phyloP scores from a whole-genome alignment of 768 basidiomycete genomes.

The Asterophora lycoperdoides region DNA sequence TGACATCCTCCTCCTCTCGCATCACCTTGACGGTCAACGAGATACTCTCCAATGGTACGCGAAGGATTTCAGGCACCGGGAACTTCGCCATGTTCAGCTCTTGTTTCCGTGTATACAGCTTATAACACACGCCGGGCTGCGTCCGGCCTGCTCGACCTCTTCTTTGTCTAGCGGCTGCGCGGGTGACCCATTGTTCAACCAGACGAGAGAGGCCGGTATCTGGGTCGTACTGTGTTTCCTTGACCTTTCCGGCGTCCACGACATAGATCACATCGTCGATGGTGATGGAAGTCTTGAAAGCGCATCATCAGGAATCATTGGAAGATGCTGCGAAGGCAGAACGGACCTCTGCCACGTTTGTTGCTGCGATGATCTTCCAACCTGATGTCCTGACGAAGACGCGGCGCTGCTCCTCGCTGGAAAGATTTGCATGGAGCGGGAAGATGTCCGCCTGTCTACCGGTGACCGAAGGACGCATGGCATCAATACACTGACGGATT shows the following conservation, averaged over 20 bases:
- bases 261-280: conserved; percentile 88
- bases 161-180: conserved; percentile 78
- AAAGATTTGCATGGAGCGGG: conserved; percentile 87
- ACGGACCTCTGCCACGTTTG: conserved; percentile 85
- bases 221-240: conserved; percentile 73
- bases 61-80: conserved; percentile 82
- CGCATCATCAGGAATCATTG: neutral
- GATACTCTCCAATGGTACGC: conserved; percentile 81
- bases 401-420: conserved; percentile 74
- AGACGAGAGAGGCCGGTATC: conserved; percentile 70
- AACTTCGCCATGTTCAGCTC: conserved; percentile 66
- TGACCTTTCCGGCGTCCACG: conserved; percentile 80
- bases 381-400: conserved; percentile 62
- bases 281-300: conserved; percentile 76
- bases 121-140: conserved; percentile 79
- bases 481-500: conserved; percentile 72
- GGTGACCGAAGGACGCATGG: conserved; percentile 36
- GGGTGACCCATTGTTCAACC: conserved; percentile 74
- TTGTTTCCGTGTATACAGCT: conserved; percentile 74
- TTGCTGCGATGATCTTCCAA: conserved; percentile 86
- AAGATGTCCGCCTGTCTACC: conserved; percentile 49
- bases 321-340: too few relatives aligned
- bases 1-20: conserved; percentile 73
- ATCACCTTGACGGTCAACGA: conserved; percentile 79
- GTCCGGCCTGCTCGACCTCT: conserved; percentile 90